Conservation (phyloP, 139 green algal genomes). For the Chlorella sp. region DNA sequence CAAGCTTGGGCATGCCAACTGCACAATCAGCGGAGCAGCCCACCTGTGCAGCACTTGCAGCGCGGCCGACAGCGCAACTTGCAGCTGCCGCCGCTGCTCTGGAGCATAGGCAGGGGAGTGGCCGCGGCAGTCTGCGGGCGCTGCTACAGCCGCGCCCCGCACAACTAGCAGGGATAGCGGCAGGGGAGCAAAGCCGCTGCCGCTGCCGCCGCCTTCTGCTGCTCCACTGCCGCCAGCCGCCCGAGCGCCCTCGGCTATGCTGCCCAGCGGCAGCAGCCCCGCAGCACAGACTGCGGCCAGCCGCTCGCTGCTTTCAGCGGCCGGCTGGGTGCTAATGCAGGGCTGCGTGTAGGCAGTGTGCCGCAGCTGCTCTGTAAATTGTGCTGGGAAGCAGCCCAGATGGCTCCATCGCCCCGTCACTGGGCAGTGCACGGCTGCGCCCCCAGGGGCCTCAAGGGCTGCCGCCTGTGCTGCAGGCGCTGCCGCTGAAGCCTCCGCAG, state of each 20-base stretch:
- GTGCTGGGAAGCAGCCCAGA: constrained; percentile 34
- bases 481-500: neutral
- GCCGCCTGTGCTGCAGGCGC: neutral
- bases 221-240: neutral
- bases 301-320: neutral
- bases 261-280: constrained; percentile 30
- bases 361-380: constrained; percentile 7
- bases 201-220: neutral
- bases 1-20: no score
- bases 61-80: constrained; percentile 32
- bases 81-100: constrained; percentile 31
- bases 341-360: neutral
- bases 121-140: constrained; percentile 23
- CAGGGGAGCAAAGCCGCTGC: neutral
- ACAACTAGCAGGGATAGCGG: constrained; percentile 49
- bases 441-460: neutral
- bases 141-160: constrained; percentile 41
- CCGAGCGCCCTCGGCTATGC: neutral
- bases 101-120: constrained; percentile 12
- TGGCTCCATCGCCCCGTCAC: constrained; percentile 21
- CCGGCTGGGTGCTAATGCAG: constrained; percentile 20
- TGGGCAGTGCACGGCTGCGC: constrained; percentile 26
- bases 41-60: constrained; percentile 42
- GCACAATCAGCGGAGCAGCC: neutral
- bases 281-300: constrained; percentile 33